Base-by-base conservation (phyloP, 2,329 filamentous ascomycete genomes). In the Mycosphaerella sp. region DNA sequence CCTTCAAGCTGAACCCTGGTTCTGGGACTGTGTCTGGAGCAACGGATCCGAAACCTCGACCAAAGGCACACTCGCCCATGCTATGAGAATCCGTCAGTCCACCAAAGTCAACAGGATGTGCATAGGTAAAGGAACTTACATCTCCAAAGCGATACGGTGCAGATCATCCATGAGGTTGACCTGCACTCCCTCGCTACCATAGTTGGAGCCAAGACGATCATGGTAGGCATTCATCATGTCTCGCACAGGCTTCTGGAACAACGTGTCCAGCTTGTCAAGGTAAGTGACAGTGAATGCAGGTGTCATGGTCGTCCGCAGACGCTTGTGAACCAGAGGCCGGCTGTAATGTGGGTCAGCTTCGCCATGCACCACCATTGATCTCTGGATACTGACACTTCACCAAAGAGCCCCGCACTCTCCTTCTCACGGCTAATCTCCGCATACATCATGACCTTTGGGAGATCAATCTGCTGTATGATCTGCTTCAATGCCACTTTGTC, bases 371-470 rank as follows among this genome's bases (percentile, higher is more conserved):
- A 43, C 14, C 39, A 31, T 17, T 5, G 4, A 23, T 38, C 7
- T 10, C 6, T 9, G 21, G 17, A 12, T 11, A 36, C 54, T 49
- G 29, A 54, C 54, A 57, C 40, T 42, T 57, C 54, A 26, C 54
- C 54, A 31, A 57, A 57, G 12, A 57, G 46, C 7, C 54, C 54
- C 6, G 54, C 31, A 36, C 45, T 50, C 4, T 54, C 41, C 26
- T 38, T 38, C 8, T 57, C 54, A 7, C 54, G 34, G 40, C 42
- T 49, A n/a, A 57, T 57, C 46, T 57, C 54, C 8, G 54, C 50
- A 38, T 57, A 57, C 54, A 57, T 57, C 26, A 42, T 54, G 11
- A 57, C 54, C 46, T 57, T 54, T 17, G 51, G 45, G 10, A 57
- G 40, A 31, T 57, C 54, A n/a, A 45, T 50, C 21, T 32, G 23